phyloP scores from a whole-genome alignment of 441 rosid species.

The Gossypium davidsonii region DNA sequence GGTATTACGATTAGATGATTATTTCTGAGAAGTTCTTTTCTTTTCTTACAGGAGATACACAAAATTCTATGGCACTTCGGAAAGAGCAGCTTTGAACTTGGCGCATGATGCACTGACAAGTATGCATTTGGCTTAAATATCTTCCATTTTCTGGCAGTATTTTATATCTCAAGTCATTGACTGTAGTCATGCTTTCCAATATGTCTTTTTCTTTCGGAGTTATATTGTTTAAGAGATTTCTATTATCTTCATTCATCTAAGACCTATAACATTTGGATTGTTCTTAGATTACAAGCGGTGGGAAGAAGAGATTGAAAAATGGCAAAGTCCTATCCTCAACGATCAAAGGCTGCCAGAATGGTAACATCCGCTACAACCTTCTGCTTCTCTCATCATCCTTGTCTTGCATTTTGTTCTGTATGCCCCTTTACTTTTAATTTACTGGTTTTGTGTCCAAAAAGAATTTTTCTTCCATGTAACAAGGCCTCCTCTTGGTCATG shows the following conservation, averaged over 20 bases:
- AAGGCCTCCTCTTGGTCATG: not conserved
- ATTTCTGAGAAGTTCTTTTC: not conserved
- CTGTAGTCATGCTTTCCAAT: not conserved
- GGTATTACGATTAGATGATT: not conserved
- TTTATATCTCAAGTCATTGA: slow-evolving; percentile 8
- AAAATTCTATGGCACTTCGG: slow-evolving; percentile 85
- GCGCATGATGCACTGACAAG: slow-evolving; percentile 88
- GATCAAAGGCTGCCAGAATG: slow-evolving; percentile 88
- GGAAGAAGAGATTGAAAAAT: slow-evolving; percentile 95
- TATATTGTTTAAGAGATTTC: not conserved
- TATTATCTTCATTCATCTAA: slow-evolving; percentile 4
- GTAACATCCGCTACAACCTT: slow-evolving; percentile 31
- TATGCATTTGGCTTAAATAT: slow-evolving; percentile 29
- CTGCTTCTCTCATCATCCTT: not conserved
- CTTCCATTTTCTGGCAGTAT: not conserved
- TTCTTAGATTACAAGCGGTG: slow-evolving; percentile 76
- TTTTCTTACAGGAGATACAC: slow-evolving; percentile 72
- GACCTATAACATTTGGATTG: not conserved
- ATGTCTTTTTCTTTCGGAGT: slow-evolving; percentile 1
- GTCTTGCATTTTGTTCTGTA: not conserved
- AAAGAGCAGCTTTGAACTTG: slow-evolving; percentile 70
- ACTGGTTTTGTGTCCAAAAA: not conserved
- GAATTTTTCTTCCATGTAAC: not conserved
- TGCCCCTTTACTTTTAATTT: not conserved
- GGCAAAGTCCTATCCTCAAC: slow-evolving; percentile 81